These are phyloP conservation scores for Diaporthe nobilis DNA, from an alignment of 2,329 filamentous ascomycete species.

Conservation along the genomic window DNA sequence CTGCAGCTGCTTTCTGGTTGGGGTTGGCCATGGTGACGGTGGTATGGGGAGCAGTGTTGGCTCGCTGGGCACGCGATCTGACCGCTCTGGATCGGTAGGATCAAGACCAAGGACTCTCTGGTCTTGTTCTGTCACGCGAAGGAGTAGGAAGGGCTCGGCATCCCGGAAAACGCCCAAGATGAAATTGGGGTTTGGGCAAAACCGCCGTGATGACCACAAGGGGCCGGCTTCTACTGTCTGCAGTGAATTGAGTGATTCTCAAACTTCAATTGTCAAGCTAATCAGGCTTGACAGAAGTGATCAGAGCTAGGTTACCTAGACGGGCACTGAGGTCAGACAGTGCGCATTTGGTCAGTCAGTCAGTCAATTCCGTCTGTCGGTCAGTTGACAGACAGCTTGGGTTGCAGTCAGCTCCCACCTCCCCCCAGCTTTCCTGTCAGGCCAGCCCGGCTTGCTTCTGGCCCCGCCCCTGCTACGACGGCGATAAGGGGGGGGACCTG, in stretches of 20 bases:
- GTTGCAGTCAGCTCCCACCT: conserved; percentile 22
- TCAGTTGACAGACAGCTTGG: conserved; percentile 17
- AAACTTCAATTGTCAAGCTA: background rate
- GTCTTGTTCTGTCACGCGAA: background rate
- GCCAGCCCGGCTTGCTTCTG: conserved; percentile 2
- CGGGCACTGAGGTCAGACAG: conserved; percentile 20
- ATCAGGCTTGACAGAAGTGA: background rate
- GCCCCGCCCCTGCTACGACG: conserved; percentile 21
- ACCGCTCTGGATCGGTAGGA: background rate
- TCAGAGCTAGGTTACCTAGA: conserved; percentile 18
- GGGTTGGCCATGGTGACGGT: conserved; percentile 19
- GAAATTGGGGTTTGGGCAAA: background rate
- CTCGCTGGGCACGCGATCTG: background rate
- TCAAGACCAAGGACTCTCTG: background rate
- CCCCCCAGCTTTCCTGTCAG: conserved; percentile 25
- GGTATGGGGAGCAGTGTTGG: background rate
- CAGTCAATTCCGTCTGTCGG: background rate
- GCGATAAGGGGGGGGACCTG: conserved; percentile 14
- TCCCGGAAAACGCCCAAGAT: background rate
- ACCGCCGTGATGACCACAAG: background rate
- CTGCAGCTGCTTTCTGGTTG: conserved; percentile 38
- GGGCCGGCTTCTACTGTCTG: background rate
- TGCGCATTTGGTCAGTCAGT: conserved; percentile 14
- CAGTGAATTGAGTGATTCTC: background rate
- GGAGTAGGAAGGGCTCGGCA: background rate